Evolutionary conservation across 2,329 filamentous ascomycete species (phyloP), one percentile per base, ranked within the genome.

Genomic region (Alternaria ethzedia): DNA sequence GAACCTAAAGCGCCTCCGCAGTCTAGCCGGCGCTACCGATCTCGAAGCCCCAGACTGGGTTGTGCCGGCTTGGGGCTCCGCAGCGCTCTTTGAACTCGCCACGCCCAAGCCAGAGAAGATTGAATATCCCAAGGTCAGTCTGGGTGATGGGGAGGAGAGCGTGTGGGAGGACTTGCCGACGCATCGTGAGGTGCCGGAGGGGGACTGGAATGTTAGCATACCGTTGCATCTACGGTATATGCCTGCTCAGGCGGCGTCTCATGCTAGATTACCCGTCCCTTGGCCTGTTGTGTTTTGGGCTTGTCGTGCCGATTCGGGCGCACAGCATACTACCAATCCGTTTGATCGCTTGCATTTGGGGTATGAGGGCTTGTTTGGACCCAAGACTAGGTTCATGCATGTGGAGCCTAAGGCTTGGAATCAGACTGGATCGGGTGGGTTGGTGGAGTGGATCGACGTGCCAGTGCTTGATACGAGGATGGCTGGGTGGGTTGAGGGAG

Each of bases 251-350:
- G 78, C 81, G 3, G 69, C 83, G 5, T 64, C 75, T 15, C 71
- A 78, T 54, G 61, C 64, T 0, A 23, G 21, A 21, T 79, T 89
- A 1, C 82, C 88, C n/a, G 78, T 96, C 0, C 92, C 95, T 0
- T 94, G 91, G 82, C 95, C 95, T 0, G 87, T 88, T 0, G 87
- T 97, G 0, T 97, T 97, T 83, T 97, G 94, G 94, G 93, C 94
- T 0, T 98, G 95, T 75, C 84, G 87, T 8, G 87, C 90, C 0
- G 86, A 88, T 10, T 86, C 88, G 55, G 88, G 86, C 1, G 85
- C 85, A 1, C 90, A 92, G 72, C 92, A 95, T 80, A 80, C 86
- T 0, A 86, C 85, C 6, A 97, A 91, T 73, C 95, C 95, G 0
- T 98, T 98, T 79, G 94, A 97, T 78, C 85, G 92, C 6, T 83